Percentiles rank a stretch among this genome's conserved stretches.
phyloP scores from a whole-genome alignment of 371 early-diverging fungal species.

The Nematocida sp. region DNA sequence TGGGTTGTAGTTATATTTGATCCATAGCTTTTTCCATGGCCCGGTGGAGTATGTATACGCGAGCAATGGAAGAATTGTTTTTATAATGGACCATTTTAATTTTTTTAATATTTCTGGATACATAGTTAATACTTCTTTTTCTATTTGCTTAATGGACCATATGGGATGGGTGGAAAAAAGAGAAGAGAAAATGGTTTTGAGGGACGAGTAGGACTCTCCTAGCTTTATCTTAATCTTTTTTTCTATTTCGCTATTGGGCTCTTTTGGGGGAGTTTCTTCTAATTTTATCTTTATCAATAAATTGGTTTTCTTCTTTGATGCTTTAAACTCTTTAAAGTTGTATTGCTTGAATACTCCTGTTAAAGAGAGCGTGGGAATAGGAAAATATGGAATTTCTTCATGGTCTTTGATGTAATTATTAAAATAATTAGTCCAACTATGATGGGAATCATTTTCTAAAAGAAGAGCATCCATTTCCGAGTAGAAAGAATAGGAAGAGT shows the following conservation, averaged over 20 bases:
- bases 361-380: constrained; percentile 6
- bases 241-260: background rate
- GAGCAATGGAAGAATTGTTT: constrained; percentile 55
- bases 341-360: constrained; percentile 40
- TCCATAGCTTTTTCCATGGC: constrained; percentile 65
- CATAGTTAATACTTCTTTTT: background rate
- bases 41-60: constrained; percentile 60
- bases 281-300: constrained; percentile 11
- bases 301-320: background rate
- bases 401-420: background rate
- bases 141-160: constrained; percentile 37
- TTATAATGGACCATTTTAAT: constrained; percentile 44
- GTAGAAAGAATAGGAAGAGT: background rate
- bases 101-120: background rate
- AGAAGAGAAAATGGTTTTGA: background rate
- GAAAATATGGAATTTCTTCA: constrained; percentile 17
- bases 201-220: background rate
- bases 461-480: background rate
- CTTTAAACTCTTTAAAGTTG: constrained; percentile 51
- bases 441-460: background rate
- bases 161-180: background rate
- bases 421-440: background rate
- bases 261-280: constrained; percentile 16
- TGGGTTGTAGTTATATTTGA: constrained; percentile 63
- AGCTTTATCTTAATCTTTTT: background rate